A percentile compares a stretch with the other conserved stretches of the same genome.
Conservation (phyloP, 371 early-diverging fungal species). For the Choanephora cucurbitarum region DNA sequence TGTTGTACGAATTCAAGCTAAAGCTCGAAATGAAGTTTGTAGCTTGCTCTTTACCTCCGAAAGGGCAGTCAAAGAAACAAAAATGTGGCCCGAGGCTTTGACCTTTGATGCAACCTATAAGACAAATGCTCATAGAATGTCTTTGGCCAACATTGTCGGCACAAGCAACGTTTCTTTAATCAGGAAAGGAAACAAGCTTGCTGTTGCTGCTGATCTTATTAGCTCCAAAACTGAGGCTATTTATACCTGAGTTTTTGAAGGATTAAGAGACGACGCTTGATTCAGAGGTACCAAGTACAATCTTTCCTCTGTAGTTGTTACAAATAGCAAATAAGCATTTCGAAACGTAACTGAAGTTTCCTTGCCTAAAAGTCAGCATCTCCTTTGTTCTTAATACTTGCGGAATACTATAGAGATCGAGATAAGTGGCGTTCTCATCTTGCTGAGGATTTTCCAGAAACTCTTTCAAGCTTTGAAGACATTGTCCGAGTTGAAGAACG, state of each 20-base stretch:
- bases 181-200: background rate
- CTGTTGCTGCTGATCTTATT: conserved; percentile 4
- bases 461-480: too few species aligned
- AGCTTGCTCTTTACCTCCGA: background rate
- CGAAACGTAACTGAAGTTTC: too few species aligned
- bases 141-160: conserved; percentile 6
- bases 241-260: conserved; percentile 5
- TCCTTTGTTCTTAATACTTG: too few species aligned
- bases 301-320: too few species aligned
- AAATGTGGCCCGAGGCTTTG: background rate
- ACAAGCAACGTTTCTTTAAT: background rate
- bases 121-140: conserved; percentile 2
- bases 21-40: background rate
- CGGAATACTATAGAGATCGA: too few species aligned
- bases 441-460: too few species aligned
- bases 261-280: too few species aligned
- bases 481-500: too few species aligned
- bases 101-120: conserved; percentile 10
- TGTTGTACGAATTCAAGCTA: conserved; percentile 2
- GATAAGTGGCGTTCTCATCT: too few species aligned
- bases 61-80: background rate
- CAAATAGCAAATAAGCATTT: too few species aligned
- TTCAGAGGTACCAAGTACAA: too few species aligned
- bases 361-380: too few species aligned
- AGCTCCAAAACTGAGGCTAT: background rate